These are phyloP conservation scores for Rhodosporidiobolus sp. DNA, from an alignment of 768 basidiomycete species.

Conservation along the genomic window DNA sequence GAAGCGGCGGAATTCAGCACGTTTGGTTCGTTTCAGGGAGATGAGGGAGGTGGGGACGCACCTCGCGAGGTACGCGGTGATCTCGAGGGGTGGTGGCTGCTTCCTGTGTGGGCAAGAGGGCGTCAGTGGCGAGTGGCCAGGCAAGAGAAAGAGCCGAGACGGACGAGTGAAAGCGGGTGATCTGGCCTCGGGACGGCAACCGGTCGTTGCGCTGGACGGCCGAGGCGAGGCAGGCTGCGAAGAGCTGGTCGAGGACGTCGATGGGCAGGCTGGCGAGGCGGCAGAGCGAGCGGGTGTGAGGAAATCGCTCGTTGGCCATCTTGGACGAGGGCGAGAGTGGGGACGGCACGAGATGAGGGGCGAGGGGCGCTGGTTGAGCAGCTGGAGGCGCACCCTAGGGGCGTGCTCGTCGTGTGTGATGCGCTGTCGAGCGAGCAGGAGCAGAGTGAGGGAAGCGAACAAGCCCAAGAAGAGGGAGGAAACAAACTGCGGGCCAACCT, in stretches of 20 bases:
- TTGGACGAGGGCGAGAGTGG: background rate
- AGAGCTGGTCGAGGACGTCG: constrained; percentile 11
- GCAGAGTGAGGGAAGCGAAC: background rate
- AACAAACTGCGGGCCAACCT: too few species aligned
- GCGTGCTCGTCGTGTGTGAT: background rate
- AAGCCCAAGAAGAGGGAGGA: too few species aligned
- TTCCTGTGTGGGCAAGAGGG: background rate
- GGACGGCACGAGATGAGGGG: background rate
- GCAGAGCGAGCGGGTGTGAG: background rate
- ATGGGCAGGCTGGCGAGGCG: constrained; percentile 12
- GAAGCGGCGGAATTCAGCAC: background rate
- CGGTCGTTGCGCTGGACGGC: constrained; percentile 3
- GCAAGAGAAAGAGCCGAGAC: background rate
- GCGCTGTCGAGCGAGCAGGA: background rate
- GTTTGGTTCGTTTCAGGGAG: too few species aligned
- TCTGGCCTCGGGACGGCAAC: background rate
- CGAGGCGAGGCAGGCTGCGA: background rate
- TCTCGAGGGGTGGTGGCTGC: constrained; percentile 20
- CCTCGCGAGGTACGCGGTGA: constrained; percentile 10
- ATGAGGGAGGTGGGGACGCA: background rate
- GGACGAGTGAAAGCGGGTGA: constrained; percentile 31
- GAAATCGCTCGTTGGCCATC: constrained; percentile 7
- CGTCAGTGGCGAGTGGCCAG: background rate
- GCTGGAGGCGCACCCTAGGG: background rate
- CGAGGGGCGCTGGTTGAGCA: background rate